phyloP scores from a whole-genome alignment of 768 basidiomycete species.

The Boletales sp. region DNA sequence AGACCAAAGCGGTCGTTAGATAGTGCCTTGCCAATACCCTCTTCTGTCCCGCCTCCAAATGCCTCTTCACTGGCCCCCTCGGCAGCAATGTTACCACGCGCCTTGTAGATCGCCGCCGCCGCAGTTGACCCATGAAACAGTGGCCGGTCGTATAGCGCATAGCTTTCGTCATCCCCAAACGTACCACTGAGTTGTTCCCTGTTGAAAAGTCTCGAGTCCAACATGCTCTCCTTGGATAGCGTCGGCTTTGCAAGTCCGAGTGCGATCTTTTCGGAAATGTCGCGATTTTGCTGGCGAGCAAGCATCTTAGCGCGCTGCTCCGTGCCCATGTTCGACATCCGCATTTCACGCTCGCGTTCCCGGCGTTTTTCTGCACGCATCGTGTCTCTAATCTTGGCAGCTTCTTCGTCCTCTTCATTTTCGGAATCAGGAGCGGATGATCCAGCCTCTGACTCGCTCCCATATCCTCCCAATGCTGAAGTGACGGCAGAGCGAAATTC shows the following conservation, averaged over 20 bases:
- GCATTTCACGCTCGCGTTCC: conserved; percentile 94
- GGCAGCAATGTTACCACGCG: conserved; percentile 78
- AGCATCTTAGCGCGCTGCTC: conserved; percentile 96
- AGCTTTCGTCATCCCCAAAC: conserved; percentile 92
- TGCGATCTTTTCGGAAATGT: conserved; percentile 98
- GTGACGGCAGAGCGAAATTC: conserved; percentile 69
- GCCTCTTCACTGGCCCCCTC: conserved; percentile 77
- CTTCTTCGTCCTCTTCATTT: conserved; percentile 75
- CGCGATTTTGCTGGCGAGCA: conserved; percentile 94
- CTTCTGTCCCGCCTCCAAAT: conserved; percentile 92
- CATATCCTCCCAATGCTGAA: conserved; percentile 80
- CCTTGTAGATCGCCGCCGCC: conserved; percentile 99
- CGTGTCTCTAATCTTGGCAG: conserved; percentile 79
- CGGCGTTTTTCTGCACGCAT: conserved; percentile 90
- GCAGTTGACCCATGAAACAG: conserved; percentile 95
- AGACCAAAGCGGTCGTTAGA: conserved; percentile 92
- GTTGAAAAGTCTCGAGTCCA: conserved; percentile 97
- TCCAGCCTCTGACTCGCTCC: conserved; percentile 64
- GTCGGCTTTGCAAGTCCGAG: conserved; percentile 97
- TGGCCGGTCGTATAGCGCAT: conserved; percentile 91
- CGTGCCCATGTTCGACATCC: conserved; percentile 98
- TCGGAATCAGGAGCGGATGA: conserved; percentile 48
- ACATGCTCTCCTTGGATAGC: conserved; percentile 92
- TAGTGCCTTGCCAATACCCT: conserved; percentile 87
- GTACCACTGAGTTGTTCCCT: conserved; percentile 78